Evolutionary conservation across 2,329 filamentous ascomycete species (phyloP), one percentile per base, ranked within the genome.

Genomic region (Harringtonia lauricola): DNA sequence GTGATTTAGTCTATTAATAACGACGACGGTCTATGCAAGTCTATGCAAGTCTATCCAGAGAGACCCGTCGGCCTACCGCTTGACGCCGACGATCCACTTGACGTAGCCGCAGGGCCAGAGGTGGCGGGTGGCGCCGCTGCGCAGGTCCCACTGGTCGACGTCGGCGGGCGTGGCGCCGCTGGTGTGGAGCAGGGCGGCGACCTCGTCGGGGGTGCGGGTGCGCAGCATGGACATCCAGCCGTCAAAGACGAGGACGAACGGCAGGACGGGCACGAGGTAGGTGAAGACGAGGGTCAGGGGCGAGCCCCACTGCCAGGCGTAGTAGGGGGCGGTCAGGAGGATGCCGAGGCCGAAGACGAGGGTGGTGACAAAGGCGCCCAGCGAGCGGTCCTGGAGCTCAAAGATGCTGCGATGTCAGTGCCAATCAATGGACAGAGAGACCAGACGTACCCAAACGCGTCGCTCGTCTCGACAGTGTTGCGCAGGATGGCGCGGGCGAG

Each of bases 331-430:
- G 24, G 68, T 55, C 21, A 71, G 49, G 15, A 79, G 49, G 48
- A 72, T 67, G 37, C 70, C 67, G 34, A 75, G 49, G 8, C 74
- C 72, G 45, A 81, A 66, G 12, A 72, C 52, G 30, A 71, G 60
- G 36, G 74, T 51, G 4, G 72, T 69, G 19, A 81, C 47, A 34
- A 81, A 58, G 29, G 76, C 72, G 2, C 66, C 58, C 2, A 79
- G 50, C 15, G 67, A 68, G 28, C 83, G 74, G 51, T 81, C 78
- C 58, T 86, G 82, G n/a, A 87, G 68, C 61, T 87, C 83, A 49
- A 87, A 79, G 47, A 88, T 83, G 9, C 68, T 69, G 29, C 30
- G 18, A 8, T 7, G 17, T 18, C 8, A 33, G 4, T 1, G 13
- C 7, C 15, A 30, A 8, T 12, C 21, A 21, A 21, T 18, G 17